Conservation (phyloP, 2,329 filamentous ascomycete genomes). For the Calycina herbarum region DNA sequence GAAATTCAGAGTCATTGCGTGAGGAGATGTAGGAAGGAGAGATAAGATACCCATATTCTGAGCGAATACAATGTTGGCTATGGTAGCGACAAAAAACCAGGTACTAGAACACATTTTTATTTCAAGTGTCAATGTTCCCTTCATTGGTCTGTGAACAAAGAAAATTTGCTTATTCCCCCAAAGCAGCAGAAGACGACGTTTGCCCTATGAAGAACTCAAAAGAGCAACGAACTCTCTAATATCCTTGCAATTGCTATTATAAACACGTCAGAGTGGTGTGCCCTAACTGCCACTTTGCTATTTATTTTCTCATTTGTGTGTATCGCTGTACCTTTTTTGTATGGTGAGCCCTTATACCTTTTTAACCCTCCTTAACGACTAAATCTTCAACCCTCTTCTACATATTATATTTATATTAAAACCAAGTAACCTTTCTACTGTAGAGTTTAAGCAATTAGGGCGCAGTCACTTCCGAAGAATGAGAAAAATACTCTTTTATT, state of each 20-base stretch:
- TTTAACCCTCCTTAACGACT: background rate
- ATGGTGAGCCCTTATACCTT: background rate
- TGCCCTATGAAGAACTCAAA: no score
- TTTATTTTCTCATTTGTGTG: no score
- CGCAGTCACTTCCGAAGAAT: background rate
- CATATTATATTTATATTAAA: background rate
- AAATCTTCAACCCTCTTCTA: background rate
- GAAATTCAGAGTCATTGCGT: constrained; percentile 58
- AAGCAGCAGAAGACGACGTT: no score
- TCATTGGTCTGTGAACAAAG: no score
- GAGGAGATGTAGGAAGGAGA: background rate
- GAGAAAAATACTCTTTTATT: background rate
- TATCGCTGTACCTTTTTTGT: background rate
- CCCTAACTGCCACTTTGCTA: no score
- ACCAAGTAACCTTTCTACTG: background rate
- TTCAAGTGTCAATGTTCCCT: no score
- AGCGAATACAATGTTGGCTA: background rate
- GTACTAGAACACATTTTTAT: no score
- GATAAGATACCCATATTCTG: background rate
- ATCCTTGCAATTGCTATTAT: no score
- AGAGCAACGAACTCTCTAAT: no score
- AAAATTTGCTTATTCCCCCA: no score
- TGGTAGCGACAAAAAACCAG: background rate
- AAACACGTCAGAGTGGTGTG: no score
- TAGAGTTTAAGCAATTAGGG: background rate